phyloP scores from a whole-genome alignment of 352 stramenopile genomes.

The Phytophthora idaei region DNA sequence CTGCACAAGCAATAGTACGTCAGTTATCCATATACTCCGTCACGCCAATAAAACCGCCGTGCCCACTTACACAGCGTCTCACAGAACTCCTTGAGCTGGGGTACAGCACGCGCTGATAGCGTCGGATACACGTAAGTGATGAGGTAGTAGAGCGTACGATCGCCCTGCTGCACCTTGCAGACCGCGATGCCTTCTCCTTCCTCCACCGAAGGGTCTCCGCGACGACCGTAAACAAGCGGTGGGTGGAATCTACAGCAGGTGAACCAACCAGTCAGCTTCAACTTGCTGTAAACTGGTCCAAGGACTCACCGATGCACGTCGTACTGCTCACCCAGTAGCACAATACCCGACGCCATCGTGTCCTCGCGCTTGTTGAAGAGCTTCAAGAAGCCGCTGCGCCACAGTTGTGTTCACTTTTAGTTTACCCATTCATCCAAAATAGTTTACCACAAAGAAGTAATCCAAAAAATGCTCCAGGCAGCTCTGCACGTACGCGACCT shows the following conservation, averaged over 20 bases:
- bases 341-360: constrained; percentile 73
- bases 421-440: neutral
- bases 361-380: constrained; percentile 84
- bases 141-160: constrained; percentile 61
- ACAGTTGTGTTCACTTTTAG: constrained; percentile 4
- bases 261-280: constrained; percentile 12
- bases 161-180: constrained; percentile 62
- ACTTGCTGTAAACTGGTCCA: neutral
- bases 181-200: constrained; percentile 78
- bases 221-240: constrained; percentile 77
- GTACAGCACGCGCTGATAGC: constrained; percentile 73
- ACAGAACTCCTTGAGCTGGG: constrained; percentile 83
- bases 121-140: constrained; percentile 87
- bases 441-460: neutral
- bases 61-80: constrained; percentile 38
- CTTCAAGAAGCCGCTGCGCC: constrained; percentile 47
- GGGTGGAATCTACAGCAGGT: constrained; percentile 62
- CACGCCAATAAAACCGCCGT: neutral
- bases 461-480: neutral
- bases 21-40: neutral
- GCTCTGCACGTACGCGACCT: constrained; percentile 49
- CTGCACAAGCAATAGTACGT: constrained; percentile 1
- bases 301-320: constrained; percentile 72
- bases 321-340: constrained; percentile 80
- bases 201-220: constrained; percentile 62